A percentile compares a stretch with the other conserved stretches of the same genome.
Conservation (phyloP, 306 rosid species). For the Acacia melanoxylon region DNA sequence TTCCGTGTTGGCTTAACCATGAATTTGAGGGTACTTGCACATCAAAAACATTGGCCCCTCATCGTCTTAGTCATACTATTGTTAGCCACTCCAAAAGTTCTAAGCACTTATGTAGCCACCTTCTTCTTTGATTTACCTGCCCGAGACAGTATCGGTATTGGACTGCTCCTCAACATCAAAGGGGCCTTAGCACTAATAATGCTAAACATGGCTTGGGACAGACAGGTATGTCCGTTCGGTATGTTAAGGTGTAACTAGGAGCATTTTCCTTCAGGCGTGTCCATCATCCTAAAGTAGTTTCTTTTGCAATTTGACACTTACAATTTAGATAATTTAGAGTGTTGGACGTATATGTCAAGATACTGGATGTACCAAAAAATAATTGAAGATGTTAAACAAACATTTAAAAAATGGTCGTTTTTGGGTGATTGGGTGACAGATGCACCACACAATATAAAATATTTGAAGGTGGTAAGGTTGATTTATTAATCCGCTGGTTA, state of each 20-base stretch:
- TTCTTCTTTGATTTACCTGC: background rate
- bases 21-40: background rate
- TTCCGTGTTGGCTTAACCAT: background rate
- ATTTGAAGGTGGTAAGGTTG: no score
- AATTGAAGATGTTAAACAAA: no score
- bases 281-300: no score
- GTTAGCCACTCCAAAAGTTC: background rate
- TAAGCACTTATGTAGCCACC: background rate
- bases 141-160: background rate
- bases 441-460: no score
- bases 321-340: no score
- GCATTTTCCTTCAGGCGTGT: no score
- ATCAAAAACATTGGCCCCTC: background rate
- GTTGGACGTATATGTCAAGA: no score
- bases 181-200: background rate
- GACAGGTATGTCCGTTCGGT: background rate
- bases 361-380: no score
- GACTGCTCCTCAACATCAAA: background rate
- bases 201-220: background rate
- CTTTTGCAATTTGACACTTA: no score
- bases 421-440: fast-evolving
- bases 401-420: no score
- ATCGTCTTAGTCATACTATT: background rate
- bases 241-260: no score
- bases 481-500: no score